Percentiles rank a stretch among this genome's conserved stretches.
These are phyloP conservation scores for Keithomyces neogunnii DNA, from an alignment of 2,329 filamentous ascomycete species.

Conservation along the genomic window DNA sequence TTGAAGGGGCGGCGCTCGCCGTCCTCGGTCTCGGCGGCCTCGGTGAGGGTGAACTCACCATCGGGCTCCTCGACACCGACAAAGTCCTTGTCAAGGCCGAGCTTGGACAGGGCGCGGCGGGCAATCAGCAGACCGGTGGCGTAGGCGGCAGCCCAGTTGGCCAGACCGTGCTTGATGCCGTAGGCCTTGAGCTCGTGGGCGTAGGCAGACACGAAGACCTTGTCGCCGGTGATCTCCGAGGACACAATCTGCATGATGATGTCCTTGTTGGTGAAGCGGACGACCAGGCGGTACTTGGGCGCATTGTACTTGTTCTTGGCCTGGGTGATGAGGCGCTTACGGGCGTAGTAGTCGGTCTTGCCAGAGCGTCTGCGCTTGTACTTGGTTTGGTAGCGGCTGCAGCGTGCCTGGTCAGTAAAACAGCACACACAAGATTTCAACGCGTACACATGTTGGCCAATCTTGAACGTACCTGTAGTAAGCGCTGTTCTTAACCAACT, in stretches of 20 bases:
- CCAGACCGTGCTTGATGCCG: slow-evolving; percentile 95
- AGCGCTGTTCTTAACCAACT: slow-evolving; percentile 93
- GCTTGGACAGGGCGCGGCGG: slow-evolving; percentile 94
- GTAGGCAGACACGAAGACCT: slow-evolving; percentile 90
- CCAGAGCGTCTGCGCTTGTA: slow-evolving; percentile 93
- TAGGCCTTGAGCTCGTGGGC: slow-evolving; percentile 96
- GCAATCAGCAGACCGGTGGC: slow-evolving; percentile 93
- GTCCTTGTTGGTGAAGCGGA: slow-evolving; percentile 99
- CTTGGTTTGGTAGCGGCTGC: slow-evolving; percentile 98
- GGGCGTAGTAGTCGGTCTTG: slow-evolving; percentile 99
- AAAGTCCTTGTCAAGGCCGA: slow-evolving; percentile 89
- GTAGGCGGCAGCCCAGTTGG: slow-evolving; percentile 99
- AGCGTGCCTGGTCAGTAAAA: background rate
- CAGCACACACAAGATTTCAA: too few species aligned
- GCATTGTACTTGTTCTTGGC: slow-evolving; percentile 99
- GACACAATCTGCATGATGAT: slow-evolving; percentile 96
- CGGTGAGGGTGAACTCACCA: slow-evolving; percentile 92
- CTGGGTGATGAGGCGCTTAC: slow-evolving; percentile 98
- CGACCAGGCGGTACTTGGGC: slow-evolving; percentile 98
- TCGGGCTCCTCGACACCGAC: slow-evolving; percentile 92
- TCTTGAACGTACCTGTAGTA: slow-evolving; percentile 81
- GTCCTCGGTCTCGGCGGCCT: slow-evolving; percentile 84
- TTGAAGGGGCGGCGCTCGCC: slow-evolving; percentile 98
- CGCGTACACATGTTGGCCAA: too few species aligned
- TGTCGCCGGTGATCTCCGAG: slow-evolving; percentile 95